These are phyloP conservation scores for Fusarium albidum DNA, from an alignment of 2,329 filamentous ascomycete species.

Conservation along the genomic window DNA sequence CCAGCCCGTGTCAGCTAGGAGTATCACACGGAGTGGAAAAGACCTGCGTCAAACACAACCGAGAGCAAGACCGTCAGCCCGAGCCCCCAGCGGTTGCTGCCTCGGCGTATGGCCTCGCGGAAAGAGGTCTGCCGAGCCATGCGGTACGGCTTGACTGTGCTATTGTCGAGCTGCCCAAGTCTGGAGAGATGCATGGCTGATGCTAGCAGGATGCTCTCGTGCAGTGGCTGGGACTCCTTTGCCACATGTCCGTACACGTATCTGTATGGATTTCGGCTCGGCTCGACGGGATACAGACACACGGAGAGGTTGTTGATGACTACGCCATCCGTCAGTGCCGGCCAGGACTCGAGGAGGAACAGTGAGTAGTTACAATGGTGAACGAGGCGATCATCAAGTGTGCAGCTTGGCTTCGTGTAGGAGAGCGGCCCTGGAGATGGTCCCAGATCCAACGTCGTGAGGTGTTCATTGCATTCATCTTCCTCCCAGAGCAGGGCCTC, in stretches of 20 bases:
- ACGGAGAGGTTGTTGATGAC: background rate
- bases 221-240: background rate
- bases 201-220: constrained; percentile 1
- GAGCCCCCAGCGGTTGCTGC: background rate
- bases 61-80: constrained; percentile 5
- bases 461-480: no score
- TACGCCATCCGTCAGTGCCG: no score
- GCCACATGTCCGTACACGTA: constrained; percentile 3
- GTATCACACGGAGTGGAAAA: no score
- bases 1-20: background rate
- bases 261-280: constrained; percentile 1
- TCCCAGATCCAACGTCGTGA: no score
- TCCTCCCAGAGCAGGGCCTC: no score
- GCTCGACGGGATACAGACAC: background rate
- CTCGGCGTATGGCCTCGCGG: background rate
- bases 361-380: no score
- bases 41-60: constrained; percentile 3
- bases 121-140: background rate
- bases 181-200: constrained; percentile 9
- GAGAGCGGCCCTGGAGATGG: no score
- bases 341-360: no score
- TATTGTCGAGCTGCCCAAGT: background rate
- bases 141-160: background rate
- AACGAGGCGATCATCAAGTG: no score
- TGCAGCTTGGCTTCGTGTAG: no score